Evolutionary conservation across 345 rosid genomes (phyloP).

Genomic region (Aquilaria sinensis): DNA sequence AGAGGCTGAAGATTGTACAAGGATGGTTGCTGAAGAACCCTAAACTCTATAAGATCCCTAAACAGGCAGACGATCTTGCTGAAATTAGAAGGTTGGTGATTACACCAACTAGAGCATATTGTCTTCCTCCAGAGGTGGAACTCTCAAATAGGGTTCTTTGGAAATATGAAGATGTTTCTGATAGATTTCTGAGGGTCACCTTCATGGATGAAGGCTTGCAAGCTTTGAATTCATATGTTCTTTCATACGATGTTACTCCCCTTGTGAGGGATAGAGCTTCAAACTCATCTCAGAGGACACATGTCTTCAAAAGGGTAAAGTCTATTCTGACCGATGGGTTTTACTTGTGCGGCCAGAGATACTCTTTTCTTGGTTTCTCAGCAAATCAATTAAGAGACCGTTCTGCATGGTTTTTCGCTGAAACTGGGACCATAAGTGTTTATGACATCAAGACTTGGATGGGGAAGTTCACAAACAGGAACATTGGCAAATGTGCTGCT

Average conservation of each 20-base stretch:
- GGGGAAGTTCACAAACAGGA: conserved; percentile 64
- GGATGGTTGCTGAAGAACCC: conserved; percentile 64
- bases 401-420: conserved; percentile 96
- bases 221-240: conserved; percentile 54
- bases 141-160: conserved; percentile 86
- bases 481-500: conserved; percentile 85
- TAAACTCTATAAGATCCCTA: conserved; percentile 34
- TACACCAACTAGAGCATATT: conserved; percentile 80
- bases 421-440: conserved; percentile 45
- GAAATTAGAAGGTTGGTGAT: conserved; percentile 71
- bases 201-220: conserved; percentile 92
- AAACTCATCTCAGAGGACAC: conserved; percentile 53
- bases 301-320: conserved; percentile 60
- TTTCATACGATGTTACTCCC: conserved; percentile 55
- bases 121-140: conserved; percentile 90
- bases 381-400: conserved; percentile 88
- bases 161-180: conserved; percentile 56
- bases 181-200: conserved; percentile 75
- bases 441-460: conserved; percentile 51
- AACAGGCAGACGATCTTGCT: conserved; percentile 40
- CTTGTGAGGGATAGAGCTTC: conserved; percentile 56
- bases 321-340: conserved; percentile 63
- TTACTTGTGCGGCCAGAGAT: conserved; percentile 67
- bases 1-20: conserved; percentile 51
- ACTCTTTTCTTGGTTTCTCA: conserved; percentile 86